These are phyloP conservation scores for Kluyveromyces starmeri DNA, from an alignment of 805 yeast species.

Conservation along the genomic window DNA sequence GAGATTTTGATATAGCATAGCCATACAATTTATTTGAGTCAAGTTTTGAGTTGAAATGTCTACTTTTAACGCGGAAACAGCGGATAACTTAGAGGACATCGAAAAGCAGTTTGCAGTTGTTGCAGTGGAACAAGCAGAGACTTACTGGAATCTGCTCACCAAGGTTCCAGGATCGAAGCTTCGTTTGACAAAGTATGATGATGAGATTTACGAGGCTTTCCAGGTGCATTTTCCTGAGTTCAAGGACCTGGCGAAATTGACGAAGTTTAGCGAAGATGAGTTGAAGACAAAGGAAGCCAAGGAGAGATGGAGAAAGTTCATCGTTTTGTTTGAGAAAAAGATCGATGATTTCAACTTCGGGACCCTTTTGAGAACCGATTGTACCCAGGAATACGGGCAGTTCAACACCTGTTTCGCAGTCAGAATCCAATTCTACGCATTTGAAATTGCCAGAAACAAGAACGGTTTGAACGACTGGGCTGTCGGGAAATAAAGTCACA, in stretches of 20 bases:
- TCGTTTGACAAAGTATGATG: slow-evolving; percentile 63
- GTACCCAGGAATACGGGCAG: slow-evolving; percentile 69
- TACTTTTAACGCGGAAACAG: slow-evolving; percentile 73
- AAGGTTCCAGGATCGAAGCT: slow-evolving; percentile 72
- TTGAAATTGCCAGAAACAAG: slow-evolving; percentile 90
- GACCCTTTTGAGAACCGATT: slow-evolving; percentile 72
- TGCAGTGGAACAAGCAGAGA: slow-evolving; percentile 92
- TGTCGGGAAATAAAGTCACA: slow-evolving; percentile 25
- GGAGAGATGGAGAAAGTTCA: slow-evolving; percentile 82
- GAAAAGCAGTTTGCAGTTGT: slow-evolving; percentile 97
- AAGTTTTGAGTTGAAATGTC: too few relatives aligned
- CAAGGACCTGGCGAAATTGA: slow-evolving; percentile 47
- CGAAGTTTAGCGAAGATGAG: slow-evolving; percentile 59
- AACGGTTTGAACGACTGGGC: slow-evolving; percentile 91
- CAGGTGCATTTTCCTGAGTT: slow-evolving; percentile 83
- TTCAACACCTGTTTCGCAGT: slow-evolving; percentile 81
- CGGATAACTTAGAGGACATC: slow-evolving; percentile 91
- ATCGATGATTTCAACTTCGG: slow-evolving; percentile 94
- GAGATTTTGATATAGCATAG: too few relatives aligned
- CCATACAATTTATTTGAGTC: too few relatives aligned
- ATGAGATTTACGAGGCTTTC: slow-evolving; percentile 54
- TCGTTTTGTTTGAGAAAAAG: slow-evolving; percentile 68
- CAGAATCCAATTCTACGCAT: slow-evolving; percentile 89
- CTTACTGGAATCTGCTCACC: slow-evolving; percentile 78
- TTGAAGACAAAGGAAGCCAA: slow-evolving; percentile 77